phyloP scores from a whole-genome alignment of 805 yeast species.

The Soucietia sequanensis region DNA sequence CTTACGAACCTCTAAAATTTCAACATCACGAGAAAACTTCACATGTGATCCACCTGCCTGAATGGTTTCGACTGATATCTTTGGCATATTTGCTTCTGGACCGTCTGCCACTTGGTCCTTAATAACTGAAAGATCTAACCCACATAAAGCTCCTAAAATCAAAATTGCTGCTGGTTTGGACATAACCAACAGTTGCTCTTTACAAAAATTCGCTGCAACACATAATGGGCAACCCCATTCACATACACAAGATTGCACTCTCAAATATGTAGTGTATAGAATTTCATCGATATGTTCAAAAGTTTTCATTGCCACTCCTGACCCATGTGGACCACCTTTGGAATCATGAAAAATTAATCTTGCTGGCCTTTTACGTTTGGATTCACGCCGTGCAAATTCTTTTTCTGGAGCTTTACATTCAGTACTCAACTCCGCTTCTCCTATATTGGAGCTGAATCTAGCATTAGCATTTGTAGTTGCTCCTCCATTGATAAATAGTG shows the following conservation, averaged over 20 bases:
- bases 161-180: constrained; percentile 84
- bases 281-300: constrained; percentile 75
- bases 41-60: constrained; percentile 54
- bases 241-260: constrained; percentile 65
- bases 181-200: constrained; percentile 76
- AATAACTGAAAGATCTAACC: constrained; percentile 46
- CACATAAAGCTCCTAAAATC: constrained; percentile 61
- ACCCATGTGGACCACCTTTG: constrained; percentile 75
- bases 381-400: constrained; percentile 78
- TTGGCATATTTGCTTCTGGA: constrained; percentile 76
- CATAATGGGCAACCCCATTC: constrained; percentile 84
- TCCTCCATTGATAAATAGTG: constrained; percentile 69
- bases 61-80: constrained; percentile 65
- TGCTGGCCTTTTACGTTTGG: constrained; percentile 78
- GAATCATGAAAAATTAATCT: constrained; percentile 81
- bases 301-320: constrained; percentile 77
- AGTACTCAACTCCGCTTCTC: constrained; percentile 66
- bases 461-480: constrained; percentile 45
- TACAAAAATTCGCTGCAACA: constrained; percentile 79
- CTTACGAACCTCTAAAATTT: constrained; percentile 24
- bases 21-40: constrained; percentile 59
- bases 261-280: constrained; percentile 54
- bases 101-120: constrained; percentile 56
- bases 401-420: constrained; percentile 98
- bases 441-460: constrained; percentile 26